A percentile compares a stretch with the other conserved stretches of the same genome.
Evolutionary conservation across 2,329 filamentous ascomycete genomes (phyloP).

Genomic region (Botryotinia calthae): DNA sequence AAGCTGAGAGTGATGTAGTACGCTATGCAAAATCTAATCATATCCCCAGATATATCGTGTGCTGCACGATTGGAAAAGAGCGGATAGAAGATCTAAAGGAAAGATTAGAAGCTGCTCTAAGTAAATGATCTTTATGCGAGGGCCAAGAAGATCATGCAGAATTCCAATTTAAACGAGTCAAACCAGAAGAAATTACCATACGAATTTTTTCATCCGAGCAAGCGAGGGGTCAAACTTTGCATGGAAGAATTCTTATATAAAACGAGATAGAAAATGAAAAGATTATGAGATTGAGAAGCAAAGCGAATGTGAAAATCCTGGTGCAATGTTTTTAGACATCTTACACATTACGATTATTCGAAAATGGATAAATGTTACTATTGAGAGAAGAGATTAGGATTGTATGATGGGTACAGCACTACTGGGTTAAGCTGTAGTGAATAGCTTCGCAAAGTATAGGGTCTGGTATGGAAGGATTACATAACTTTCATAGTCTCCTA

Average conservation of each 20-base stretch:
- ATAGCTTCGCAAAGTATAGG: neutral
- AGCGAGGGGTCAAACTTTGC: neutral
- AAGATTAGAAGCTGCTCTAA: accelerated
- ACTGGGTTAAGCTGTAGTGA: neutral
- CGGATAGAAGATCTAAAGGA: no score
- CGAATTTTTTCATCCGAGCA: neutral
- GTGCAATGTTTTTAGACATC: neutral
- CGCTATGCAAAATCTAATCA: no score
- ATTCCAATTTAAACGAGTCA: neutral
- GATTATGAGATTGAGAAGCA: neutral
- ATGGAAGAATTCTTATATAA: neutral
- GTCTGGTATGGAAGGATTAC: neutral
- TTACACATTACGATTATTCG: neutral
- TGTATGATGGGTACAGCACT: neutral
- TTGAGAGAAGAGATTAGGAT: neutral
- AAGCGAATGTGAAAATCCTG: neutral
- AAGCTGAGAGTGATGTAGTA: no score
- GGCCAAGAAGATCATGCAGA: no score
- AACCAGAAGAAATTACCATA: neutral
- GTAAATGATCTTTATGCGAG: neutral
- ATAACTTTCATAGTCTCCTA: neutral
- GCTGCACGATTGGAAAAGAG: no score
- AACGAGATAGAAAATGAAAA: neutral
- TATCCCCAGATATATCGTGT: no score
- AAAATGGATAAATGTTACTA: neutral